Evolutionary conservation across 805 yeast species (phyloP).

Genomic region (Lipomyces yamanashiensis): DNA sequence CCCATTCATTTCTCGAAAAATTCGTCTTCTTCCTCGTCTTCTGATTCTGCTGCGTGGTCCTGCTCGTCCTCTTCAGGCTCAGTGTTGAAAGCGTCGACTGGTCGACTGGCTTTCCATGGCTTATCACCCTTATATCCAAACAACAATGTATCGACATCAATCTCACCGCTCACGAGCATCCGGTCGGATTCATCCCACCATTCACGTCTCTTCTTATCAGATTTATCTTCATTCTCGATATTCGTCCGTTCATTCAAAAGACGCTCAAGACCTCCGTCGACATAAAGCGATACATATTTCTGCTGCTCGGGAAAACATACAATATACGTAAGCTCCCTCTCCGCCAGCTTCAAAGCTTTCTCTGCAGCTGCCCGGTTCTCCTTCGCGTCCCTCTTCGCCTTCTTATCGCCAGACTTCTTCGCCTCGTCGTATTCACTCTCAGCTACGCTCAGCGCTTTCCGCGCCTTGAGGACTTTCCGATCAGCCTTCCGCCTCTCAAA

Average conservation of each 20-base stretch:
- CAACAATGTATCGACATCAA: constrained; percentile 27
- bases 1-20: constrained; percentile 21
- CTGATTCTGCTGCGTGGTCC: not conserved
- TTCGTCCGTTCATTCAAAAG: not conserved
- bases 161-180: constrained; percentile 19
- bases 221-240: constrained; percentile 11
- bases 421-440: not conserved
- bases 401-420: constrained; percentile 9
- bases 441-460: constrained; percentile 8
- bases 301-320: constrained; percentile 34
- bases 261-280: constrained; percentile 22
- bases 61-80: constrained; percentile 3
- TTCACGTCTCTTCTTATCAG: constrained; percentile 22
- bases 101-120: not conserved
- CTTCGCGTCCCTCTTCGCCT: constrained; percentile 13
- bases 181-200: constrained; percentile 23
- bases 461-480: constrained; percentile 29
- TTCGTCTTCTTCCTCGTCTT: constrained; percentile 25
- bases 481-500: constrained; percentile 49
- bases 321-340: constrained; percentile 36
- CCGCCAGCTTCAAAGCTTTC: constrained; percentile 15
- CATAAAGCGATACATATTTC: constrained; percentile 38
- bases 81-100: not conserved
- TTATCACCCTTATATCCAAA: constrained; percentile 19
- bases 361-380: constrained; percentile 4